Percentiles rank a stretch among this genome's conserved stretches.
Evolutionary conservation across 495 filamentous ascomycete species (phyloP).

Genomic region (Annulohypoxylon bovei): DNA sequence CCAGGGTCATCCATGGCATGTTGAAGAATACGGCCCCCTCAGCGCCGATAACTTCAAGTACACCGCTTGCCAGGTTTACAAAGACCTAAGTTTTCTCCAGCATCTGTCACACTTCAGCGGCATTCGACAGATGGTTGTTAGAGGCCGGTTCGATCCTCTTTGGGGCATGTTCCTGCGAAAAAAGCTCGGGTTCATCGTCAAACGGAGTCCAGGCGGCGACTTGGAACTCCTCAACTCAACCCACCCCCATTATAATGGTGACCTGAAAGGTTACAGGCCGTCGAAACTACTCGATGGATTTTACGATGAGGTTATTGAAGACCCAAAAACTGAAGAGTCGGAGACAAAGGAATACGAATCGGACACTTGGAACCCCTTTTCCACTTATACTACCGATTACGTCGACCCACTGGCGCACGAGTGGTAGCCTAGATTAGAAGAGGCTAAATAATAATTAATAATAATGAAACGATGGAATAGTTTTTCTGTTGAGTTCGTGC

Average conservation of each 20-base stretch:
- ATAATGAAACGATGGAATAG: too few relatives aligned
- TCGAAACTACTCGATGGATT: too few relatives aligned
- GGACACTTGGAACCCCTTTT: too few relatives aligned
- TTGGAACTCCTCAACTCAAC: not conserved
- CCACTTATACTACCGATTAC: too few relatives aligned
- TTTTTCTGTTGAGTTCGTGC: too few relatives aligned
- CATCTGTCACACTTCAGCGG: not conserved
- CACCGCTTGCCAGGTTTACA: not conserved
- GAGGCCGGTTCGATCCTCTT: not conserved
- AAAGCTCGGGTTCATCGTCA: not conserved
- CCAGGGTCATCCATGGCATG: not conserved
- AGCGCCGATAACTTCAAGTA: not conserved
- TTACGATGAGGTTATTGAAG: too few relatives aligned
- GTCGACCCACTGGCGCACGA: too few relatives aligned
- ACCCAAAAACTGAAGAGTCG: too few relatives aligned
- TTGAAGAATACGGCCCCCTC: not conserved
- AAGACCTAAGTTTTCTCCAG: not conserved
- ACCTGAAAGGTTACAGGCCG: not conserved
- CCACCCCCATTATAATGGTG: not conserved
- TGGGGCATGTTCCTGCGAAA: not conserved
- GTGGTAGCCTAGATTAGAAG: too few relatives aligned
- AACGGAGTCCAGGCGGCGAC: not conserved
- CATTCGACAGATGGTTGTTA: not conserved
- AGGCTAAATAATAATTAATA: too few relatives aligned
- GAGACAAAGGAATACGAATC: too few relatives aligned